Evolutionary conservation across 345 rosid species (phyloP).

Genomic region (Populus euphratica): DNA sequence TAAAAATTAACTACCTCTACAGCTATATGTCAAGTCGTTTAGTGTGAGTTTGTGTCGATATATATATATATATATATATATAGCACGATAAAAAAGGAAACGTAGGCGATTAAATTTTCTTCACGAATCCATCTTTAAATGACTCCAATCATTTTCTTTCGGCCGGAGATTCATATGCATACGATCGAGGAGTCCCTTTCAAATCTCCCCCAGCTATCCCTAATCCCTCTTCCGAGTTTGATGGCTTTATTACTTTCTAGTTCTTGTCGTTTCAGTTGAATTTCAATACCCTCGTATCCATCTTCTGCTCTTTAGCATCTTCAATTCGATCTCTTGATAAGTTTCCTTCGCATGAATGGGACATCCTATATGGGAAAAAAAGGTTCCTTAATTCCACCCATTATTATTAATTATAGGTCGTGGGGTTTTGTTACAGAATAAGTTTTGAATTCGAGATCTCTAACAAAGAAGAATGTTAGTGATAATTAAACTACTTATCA

Average conservation of each 20-base stretch:
- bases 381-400: background rate
- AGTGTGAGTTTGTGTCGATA: too few species aligned
- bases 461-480: too few species aligned
- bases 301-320: background rate
- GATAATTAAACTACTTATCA: too few species aligned
- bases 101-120: background rate
- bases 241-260: background rate
- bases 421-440: too few species aligned
- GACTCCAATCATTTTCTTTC: background rate
- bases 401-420: background rate
- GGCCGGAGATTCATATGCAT: background rate
- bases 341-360: background rate
- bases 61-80: too few species aligned
- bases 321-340: background rate
- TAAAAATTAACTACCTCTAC: background rate
- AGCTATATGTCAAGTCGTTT: background rate
- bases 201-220: background rate
- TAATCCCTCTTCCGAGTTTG: background rate
- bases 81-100: background rate
- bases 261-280: background rate
- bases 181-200: background rate
- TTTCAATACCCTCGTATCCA: background rate
- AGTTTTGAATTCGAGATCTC: too few species aligned
- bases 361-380: background rate
- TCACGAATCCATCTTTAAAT: background rate